Evolutionary conservation across 2,329 filamentous ascomycete genomes (phyloP).

Genomic region (Ophiocordyceps robertsii): DNA sequence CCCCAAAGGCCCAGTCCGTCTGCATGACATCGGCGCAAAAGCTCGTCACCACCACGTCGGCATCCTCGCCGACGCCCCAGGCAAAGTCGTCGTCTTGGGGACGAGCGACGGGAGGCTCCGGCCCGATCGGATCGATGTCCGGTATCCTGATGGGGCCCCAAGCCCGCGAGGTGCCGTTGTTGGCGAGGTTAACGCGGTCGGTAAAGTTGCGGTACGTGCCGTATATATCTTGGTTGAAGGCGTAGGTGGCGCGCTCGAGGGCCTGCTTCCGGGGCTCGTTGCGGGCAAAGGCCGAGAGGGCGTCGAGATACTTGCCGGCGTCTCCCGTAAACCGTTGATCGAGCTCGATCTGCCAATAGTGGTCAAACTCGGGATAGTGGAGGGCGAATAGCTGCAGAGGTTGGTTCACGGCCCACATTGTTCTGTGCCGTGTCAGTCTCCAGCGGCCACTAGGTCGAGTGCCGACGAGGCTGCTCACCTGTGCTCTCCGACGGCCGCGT

Average conservation of each 20-base stretch:
- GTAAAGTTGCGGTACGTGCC: slow-evolving; percentile 32
- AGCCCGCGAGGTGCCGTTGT: slow-evolving; percentile 12
- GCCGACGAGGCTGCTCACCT: slow-evolving; percentile 6
- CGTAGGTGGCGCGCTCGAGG: slow-evolving; percentile 43
- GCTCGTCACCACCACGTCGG: slow-evolving; percentile 16
- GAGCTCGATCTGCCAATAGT: slow-evolving; percentile 29
- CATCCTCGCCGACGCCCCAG: slow-evolving; percentile 21
- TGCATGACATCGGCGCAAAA: slow-evolving; percentile 14
- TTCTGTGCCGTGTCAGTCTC: slow-evolving; percentile 5
- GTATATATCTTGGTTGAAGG: slow-evolving; percentile 38
- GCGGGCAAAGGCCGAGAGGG: slow-evolving; percentile 26
- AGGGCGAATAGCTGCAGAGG: slow-evolving; percentile 19
- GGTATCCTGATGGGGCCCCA: slow-evolving; percentile 17
- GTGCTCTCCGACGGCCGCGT: slow-evolving; percentile 44
- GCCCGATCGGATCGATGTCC: slow-evolving; percentile 16
- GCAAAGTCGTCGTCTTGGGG: slow-evolving; percentile 12
- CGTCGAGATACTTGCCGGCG: slow-evolving; percentile 15
- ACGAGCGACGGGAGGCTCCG: slow-evolving; percentile 11
- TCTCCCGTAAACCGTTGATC: slow-evolving; percentile 24
- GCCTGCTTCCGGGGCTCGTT: slow-evolving; percentile 42
- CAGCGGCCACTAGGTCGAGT: not conserved
- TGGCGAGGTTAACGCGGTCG: slow-evolving; percentile 8
- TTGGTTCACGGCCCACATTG: slow-evolving; percentile 19
- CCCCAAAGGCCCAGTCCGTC: slow-evolving; percentile 17
- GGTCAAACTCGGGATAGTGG: slow-evolving; percentile 20